Conservation (phyloP, 2,329 filamentous ascomycete genomes). For the Botrytis fabae region DNA sequence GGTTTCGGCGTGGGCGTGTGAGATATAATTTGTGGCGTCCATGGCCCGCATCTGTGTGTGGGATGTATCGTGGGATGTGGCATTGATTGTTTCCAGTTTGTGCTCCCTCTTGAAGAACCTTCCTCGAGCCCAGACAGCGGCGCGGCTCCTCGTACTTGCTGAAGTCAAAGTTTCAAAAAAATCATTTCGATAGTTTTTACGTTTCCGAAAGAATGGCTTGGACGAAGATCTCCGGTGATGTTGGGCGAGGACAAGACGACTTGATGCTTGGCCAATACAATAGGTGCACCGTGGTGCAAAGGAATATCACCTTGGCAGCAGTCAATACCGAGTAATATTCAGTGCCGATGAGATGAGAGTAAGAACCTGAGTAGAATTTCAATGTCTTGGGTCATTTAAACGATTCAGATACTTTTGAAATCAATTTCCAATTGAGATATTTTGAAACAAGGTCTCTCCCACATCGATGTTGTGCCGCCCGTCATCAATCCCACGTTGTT, state of each 20-base stretch:
- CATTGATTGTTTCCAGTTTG: conserved; percentile 2
- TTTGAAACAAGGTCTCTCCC: conserved; percentile 8
- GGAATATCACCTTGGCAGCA: conserved; percentile 9
- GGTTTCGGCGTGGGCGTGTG: conserved; percentile 3
- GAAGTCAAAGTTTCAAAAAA: not conserved
- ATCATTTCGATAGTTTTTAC: conserved; percentile 7
- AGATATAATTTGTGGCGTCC: conserved; percentile 2
- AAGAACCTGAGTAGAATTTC: not conserved
- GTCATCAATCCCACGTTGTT: conserved; percentile 8
- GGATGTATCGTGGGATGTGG: conserved; percentile 5
- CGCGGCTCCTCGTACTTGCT: not conserved
- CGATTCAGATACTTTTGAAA: conserved; percentile 5
- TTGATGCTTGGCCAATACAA: conserved; percentile 14
- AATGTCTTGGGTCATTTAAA: conserved; percentile 7
- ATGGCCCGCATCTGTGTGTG: conserved; percentile 3
- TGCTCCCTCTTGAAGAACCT: not conserved
- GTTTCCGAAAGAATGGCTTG: not conserved
- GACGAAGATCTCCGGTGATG: conserved; percentile 2
- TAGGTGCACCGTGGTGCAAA: not conserved
- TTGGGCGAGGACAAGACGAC: not conserved
- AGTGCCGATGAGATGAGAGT: not conserved
- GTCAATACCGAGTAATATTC: conserved; percentile 9
- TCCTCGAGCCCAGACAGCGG: conserved; percentile 4
- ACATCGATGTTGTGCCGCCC: not conserved
- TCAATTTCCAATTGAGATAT: not conserved